Percentiles rank a stretch among this genome's conserved stretches.
These are phyloP conservation scores for Trapa incisa DNA, from an alignment of 345 rosid genomes.

Conservation along the genomic window DNA sequence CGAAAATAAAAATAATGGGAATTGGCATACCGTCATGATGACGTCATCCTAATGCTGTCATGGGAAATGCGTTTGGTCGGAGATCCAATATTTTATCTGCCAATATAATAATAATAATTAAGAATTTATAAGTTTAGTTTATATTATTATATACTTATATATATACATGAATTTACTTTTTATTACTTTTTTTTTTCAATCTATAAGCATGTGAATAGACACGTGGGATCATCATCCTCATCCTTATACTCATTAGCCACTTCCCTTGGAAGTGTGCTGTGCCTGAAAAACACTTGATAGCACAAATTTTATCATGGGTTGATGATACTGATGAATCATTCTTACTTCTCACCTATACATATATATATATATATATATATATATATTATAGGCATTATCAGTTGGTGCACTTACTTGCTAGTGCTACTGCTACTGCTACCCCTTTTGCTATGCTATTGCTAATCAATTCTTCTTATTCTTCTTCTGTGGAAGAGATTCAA, in stretches of 20 bases:
- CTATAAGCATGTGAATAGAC: no score
- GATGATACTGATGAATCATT: not conserved
- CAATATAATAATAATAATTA: no score
- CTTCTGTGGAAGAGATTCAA: no score
- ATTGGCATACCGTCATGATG: constrained; percentile 41
- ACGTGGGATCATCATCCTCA: no score
- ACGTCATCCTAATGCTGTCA: constrained; percentile 25
- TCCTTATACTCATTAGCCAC: no score
- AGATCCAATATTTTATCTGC: constrained; percentile 17
- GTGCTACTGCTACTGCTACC: not conserved
- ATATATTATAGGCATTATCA: not conserved
- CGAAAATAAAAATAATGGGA: no score
- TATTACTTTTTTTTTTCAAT: no score
- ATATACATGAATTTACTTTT: no score
- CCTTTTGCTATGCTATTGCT: not conserved
- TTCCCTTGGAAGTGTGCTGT: constrained; percentile 11
- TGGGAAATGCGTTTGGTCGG: constrained; percentile 35
- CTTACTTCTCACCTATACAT: not conserved
- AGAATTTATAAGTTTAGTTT: no score
- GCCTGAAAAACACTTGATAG: constrained; percentile 17
- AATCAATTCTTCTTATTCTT: not conserved
- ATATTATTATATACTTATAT: no score
- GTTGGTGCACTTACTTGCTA: not conserved
- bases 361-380: not conserved
- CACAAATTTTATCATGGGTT: constrained; percentile 1